Conservation (phyloP, 768 basidiomycete species). For the Cyclocybe cylindracea region DNA sequence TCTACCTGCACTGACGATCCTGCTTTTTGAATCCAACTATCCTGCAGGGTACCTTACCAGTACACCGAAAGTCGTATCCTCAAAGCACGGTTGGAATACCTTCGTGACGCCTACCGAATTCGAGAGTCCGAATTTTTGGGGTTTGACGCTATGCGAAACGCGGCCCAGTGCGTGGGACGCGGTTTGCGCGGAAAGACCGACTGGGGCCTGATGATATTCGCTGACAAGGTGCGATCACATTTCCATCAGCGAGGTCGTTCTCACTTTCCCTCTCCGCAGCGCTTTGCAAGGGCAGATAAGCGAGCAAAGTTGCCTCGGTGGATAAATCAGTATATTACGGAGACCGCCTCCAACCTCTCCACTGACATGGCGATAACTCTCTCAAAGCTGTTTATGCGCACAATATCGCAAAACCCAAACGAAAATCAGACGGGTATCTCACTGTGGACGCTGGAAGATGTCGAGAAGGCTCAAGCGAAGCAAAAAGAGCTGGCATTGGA, state of each 20-base stretch:
- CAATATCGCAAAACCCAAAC: constrained; percentile 97
- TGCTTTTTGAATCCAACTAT: background rate
- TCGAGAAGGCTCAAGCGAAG: constrained; percentile 82
- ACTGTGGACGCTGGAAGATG: constrained; percentile 92
- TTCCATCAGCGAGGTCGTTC: background rate
- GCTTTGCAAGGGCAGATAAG: constrained; percentile 91
- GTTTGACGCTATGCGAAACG: constrained; percentile 99
- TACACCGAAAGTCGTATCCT: constrained; percentile 98
- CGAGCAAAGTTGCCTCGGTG: constrained; percentile 95
- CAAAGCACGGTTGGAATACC: constrained; percentile 95
- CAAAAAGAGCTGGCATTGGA: constrained; percentile 67
- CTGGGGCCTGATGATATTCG: constrained; percentile 99
- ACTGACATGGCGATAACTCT: constrained; percentile 97
- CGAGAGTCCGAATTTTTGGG: constrained; percentile 98
- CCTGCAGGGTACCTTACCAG: constrained; percentile 84
- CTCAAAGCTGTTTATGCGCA: constrained; percentile 95
- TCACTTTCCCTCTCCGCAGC: constrained; percentile 42
- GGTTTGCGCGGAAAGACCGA: constrained; percentile 98
- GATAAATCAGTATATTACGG: constrained; percentile 99
- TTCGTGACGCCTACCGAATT: constrained; percentile 98
- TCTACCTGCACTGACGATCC: background rate
- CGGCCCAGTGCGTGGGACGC: constrained; percentile 98
- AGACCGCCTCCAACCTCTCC: constrained; percentile 94
- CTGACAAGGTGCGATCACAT: constrained; percentile 75
- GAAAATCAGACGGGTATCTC: constrained; percentile 95